Evolutionary conservation across 306 rosid genomes (phyloP).

Genomic region (Castanopsis chinensis): DNA sequence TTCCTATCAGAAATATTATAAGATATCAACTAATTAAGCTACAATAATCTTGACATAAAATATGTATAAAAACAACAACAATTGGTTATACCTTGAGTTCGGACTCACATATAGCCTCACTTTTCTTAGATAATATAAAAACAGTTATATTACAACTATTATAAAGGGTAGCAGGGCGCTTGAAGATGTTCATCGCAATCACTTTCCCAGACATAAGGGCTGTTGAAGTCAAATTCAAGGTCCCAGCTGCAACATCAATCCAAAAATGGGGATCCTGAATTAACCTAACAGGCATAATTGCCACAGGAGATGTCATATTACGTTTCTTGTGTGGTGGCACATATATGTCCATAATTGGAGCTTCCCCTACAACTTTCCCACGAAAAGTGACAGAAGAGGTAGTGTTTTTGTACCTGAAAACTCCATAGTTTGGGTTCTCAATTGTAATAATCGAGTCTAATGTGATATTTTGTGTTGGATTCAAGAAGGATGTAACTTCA

Average conservation of each 20-base stretch:
- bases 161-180: conserved; percentile 31
- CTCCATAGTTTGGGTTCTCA: conserved; percentile 37
- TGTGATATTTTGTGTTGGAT: conserved; percentile 15
- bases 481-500: not conserved
- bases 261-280: not conserved
- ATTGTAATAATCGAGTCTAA: conserved; percentile 35
- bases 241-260: conserved; percentile 11
- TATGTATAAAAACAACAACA: not conserved
- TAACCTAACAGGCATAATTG: conserved; percentile 15
- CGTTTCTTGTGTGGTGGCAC: conserved; percentile 23
- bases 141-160: conserved; percentile 34
- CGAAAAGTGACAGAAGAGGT: conserved; percentile 22
- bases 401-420: conserved; percentile 15
- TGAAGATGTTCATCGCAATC: conserved; percentile 35
- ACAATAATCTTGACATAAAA: too few species aligned
- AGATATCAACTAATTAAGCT: too few species aligned
- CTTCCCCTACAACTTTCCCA: conserved; percentile 17
- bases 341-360: not conserved
- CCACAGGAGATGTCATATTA: conserved; percentile 16
- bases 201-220: conserved; percentile 40
- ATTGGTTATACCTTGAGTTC: conserved; percentile 31
- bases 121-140: not conserved
- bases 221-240: conserved; percentile 33
- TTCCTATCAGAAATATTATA: too few species aligned
- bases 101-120: conserved; percentile 36